These are phyloP conservation scores for Cinnamomum micranthum DNA, from an alignment of 164 flowering plant species.

Conservation along the genomic window DNA sequence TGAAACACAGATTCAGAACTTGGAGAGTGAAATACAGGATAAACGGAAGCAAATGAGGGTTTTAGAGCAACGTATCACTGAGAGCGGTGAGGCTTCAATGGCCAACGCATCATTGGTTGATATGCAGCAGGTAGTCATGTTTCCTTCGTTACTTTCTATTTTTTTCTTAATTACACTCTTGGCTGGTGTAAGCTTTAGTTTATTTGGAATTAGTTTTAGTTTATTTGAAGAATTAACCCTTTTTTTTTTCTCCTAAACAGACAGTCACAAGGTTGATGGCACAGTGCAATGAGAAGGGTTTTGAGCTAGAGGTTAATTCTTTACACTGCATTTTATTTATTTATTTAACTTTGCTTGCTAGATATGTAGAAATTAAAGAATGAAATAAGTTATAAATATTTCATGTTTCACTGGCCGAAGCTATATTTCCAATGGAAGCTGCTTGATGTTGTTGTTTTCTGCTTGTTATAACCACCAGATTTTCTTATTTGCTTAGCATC, in stretches of 20 bases:
- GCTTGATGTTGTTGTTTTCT: background rate
- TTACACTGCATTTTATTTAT: background rate
- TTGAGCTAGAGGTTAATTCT: constrained; percentile 82
- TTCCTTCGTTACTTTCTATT: background rate
- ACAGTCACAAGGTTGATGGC: constrained; percentile 78
- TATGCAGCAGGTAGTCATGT: constrained; percentile 84
- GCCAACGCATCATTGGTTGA: constrained; percentile 80
- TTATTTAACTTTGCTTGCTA: background rate
- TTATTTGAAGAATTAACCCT: background rate
- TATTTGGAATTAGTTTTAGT: background rate
- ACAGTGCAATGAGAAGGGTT: constrained; percentile 84
- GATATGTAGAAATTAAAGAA: background rate
- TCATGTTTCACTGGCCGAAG: background rate
- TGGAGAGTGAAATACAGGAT: constrained; percentile 85
- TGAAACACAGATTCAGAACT: constrained; percentile 62
- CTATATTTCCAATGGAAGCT: background rate
- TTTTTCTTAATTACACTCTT: background rate
- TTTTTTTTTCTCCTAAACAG: constrained; percentile 34
- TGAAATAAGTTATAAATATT: too few species aligned
- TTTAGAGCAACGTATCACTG: constrained; percentile 78
- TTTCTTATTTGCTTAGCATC: background rate
- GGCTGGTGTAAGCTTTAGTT: background rate
- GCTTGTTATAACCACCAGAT: background rate
- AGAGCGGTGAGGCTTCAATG: constrained; percentile 79
- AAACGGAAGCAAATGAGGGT: constrained; percentile 74